Evolutionary conservation across 495 filamentous ascomycete species (phyloP).

Genomic region (Daldinia grandis): DNA sequence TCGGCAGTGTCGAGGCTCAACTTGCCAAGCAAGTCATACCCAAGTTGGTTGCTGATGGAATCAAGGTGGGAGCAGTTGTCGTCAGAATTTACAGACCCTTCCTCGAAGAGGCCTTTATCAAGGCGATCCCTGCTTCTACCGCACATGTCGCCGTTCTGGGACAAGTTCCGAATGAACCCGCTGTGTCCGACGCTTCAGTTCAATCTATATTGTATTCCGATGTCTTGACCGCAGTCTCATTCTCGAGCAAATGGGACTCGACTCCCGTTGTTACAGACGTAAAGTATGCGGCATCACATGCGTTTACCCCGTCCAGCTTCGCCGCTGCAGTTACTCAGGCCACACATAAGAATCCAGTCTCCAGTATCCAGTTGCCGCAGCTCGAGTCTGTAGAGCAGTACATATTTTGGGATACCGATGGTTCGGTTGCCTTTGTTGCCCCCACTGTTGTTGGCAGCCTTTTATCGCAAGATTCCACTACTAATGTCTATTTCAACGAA

Average conservation of each 20-base stretch:
- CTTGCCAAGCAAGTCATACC: conserved; percentile 82
- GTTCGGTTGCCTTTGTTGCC: conserved; percentile 70
- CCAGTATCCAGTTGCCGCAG: conserved; percentile 59
- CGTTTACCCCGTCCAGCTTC: conserved; percentile 80
- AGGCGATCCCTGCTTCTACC: conserved; percentile 76
- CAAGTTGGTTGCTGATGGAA: conserved; percentile 72
- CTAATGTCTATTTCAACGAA: conserved; percentile 78
- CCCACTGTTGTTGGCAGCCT: conserved; percentile 73
- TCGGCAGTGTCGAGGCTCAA: conserved; percentile 89
- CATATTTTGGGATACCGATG: conserved; percentile 92
- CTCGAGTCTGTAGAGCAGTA: conserved; percentile 74
- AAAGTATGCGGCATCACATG: conserved; percentile 84
- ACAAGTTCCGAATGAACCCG: conserved; percentile 61
- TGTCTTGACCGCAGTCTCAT: conserved; percentile 83
- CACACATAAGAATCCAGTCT: conserved; percentile 66
- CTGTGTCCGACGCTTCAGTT: conserved; percentile 72
- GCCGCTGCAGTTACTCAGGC: conserved; percentile 65
- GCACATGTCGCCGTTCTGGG: conserved; percentile 74
- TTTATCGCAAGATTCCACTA: conserved; percentile 75
- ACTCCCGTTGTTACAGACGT: conserved; percentile 74
- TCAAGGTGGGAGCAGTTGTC: conserved; percentile 83
- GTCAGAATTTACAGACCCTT: conserved; percentile 96
- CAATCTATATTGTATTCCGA: conserved; percentile 89
- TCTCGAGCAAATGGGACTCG: conserved; percentile 70
- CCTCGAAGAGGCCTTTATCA: conserved; percentile 89